Conservation (phyloP, 805 yeast genomes). For the baker's yeast (Saccharomyces cerevisiae) region DNA sequence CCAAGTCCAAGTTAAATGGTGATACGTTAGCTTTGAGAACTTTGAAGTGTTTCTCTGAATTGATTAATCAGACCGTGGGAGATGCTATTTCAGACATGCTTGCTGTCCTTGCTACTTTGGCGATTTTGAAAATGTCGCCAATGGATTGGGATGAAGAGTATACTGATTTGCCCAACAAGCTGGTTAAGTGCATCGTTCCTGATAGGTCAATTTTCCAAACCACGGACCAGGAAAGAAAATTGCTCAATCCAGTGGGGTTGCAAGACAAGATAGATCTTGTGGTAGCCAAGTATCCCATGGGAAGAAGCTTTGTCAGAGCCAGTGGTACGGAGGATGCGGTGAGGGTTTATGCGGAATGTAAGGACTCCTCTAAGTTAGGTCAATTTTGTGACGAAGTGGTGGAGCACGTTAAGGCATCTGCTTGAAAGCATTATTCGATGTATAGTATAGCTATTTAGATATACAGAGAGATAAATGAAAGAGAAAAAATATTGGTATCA, state of each 20-base stretch:
- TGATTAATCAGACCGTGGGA: constrained; percentile 96
- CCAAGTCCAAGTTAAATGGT: constrained; percentile 30
- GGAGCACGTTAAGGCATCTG: not conserved
- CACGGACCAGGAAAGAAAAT: constrained; percentile 80
- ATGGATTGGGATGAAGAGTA: constrained; percentile 69
- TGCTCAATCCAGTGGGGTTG: constrained; percentile 68
- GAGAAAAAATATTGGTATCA: not conserved
- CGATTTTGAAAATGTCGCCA: constrained; percentile 51
- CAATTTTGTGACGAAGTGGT: not conserved
- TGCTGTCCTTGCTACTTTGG: constrained; percentile 59
- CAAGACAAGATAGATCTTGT: constrained; percentile 63
- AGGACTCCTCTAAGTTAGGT: not conserved
- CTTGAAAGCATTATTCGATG: not conserved
- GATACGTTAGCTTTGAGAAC: constrained; percentile 42
- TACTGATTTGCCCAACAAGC: constrained; percentile 76
- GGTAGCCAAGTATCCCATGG: constrained; percentile 48
- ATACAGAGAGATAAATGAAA: not conserved
- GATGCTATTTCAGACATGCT: constrained; percentile 92
- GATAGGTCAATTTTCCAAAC: constrained; percentile 77
- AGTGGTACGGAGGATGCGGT: constrained; percentile 98
- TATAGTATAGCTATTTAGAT: not conserved
- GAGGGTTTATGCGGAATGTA: constrained; percentile 76
- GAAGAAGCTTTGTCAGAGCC: constrained; percentile 90
- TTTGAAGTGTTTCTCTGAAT: constrained; percentile 50
- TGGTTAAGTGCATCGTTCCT: constrained; percentile 73